phyloP scores from a whole-genome alignment of 768 basidiomycete genomes.

The Termitomyces sp. region DNA sequence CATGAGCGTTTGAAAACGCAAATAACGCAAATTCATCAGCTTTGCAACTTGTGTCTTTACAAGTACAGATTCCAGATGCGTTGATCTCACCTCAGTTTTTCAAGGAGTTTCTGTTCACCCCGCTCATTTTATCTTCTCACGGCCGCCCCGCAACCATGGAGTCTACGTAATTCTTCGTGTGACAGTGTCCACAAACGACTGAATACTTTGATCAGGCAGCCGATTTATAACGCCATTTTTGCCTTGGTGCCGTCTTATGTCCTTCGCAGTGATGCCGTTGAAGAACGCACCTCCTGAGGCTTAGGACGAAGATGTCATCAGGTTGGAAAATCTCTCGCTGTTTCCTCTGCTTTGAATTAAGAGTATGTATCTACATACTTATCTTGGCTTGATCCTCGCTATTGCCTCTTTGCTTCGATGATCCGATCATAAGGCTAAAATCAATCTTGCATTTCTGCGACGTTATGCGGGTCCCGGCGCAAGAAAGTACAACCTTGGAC shows the following conservation, averaged over 20 bases:
- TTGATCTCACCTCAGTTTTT: no score
- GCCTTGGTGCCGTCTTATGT: not conserved
- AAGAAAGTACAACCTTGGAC: not conserved
- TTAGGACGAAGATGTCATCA: not conserved
- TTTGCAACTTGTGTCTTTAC: no score
- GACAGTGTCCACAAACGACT: not conserved
- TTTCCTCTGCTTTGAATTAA: not conserved
- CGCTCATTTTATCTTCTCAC: not conserved
- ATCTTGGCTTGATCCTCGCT: no score
- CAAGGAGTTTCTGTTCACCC: no score
- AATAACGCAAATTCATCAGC: no score
- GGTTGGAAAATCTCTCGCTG: not conserved
- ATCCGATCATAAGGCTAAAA: not conserved
- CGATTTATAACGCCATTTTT: constrained; percentile 10
- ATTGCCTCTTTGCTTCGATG: not conserved
- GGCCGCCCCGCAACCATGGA: not conserved
- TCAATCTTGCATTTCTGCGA: not conserved
- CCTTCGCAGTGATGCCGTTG: not conserved
- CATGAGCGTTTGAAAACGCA: no score
- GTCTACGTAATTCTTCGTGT: not conserved
- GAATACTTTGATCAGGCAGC: constrained; percentile 7
- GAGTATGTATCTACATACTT: not conserved
- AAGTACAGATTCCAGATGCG: no score
- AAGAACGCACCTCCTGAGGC: not conserved
- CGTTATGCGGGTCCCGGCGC: not conserved